Base-by-base conservation (phyloP, 2,329 filamentous ascomycete species). In the Aureobasidium sp. region DNA sequence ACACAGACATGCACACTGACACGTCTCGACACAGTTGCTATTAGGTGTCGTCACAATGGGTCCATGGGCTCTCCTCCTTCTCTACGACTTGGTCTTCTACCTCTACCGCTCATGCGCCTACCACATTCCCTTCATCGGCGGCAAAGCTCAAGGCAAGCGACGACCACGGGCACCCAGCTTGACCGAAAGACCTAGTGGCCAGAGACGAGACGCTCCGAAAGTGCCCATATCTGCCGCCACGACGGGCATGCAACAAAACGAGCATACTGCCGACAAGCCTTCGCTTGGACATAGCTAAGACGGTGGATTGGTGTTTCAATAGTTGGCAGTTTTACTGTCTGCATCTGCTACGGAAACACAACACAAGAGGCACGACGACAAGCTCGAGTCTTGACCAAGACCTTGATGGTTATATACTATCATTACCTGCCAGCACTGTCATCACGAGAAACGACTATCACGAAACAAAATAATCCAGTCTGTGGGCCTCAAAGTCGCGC, bases 71-170 rank as follows among this genome's bases (percentile, higher is more conserved):
- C 74, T 81, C 27, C 72, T 88, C 39, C 75, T 89, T 64, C 61
- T 85, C 65, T 88, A 88, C 75, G 86, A 89, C 70, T 71, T 86
- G 60, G 65, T 82, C 27, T 78, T 88, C 45, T 89, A 87, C 72
- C 65, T 84, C 62, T 82, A 81, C 71, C 84, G 86, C 63, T 76
- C 81, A 15, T 69, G 79, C 14, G 78, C 79, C 45, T 83, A 86
- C 71, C 80, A 86, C 64, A 72, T 87, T 2, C 85, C 85, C 1
- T 70, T 81, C 33, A 67, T 86, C 50, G 85, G 85, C 4, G 85
- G 85, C 6, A 76, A 84, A 66, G 84, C 85, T 37, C 77, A 80
- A 62, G 85, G 85, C 5, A 78, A 80, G 66, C 78, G 79, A 62
- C 76, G 83, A 64, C 86, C 86, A 6, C 77, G 83, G 65, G 84